Conservation (phyloP, 176 grass and related monocot genomes). For the Oropetium thomaeum region DNA sequence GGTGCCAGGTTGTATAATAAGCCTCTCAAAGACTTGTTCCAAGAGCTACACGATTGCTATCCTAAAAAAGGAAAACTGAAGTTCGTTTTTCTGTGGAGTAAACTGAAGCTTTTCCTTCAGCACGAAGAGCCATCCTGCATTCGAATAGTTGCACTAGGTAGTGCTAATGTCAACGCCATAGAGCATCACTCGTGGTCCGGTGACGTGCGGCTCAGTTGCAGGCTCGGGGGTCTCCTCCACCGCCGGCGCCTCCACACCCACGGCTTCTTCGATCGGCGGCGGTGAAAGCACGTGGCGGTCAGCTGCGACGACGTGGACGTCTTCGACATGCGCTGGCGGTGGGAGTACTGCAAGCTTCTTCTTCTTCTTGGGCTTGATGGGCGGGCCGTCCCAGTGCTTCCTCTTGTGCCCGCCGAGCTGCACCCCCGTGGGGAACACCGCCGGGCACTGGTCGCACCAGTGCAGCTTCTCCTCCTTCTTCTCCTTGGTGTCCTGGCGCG, state of each 20-base stretch:
- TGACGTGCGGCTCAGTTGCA: neutral
- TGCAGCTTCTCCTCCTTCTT: neutral
- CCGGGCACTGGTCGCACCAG: neutral
- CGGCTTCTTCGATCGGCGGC: too few species aligned
- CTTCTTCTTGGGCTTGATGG: constrained; percentile 10
- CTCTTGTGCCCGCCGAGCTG: constrained; percentile 54
- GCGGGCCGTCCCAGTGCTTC: constrained; percentile 32
- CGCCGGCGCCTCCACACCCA: neutral
- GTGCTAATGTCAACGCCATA: constrained; percentile 35
- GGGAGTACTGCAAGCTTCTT: neutral
- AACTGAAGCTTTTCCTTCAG: too few species aligned
- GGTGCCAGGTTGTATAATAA: too few species aligned
- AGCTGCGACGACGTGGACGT: too few species aligned
- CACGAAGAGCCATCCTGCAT: too few species aligned
- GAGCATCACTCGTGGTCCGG: neutral
- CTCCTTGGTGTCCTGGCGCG: neutral
- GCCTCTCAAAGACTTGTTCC: too few species aligned
- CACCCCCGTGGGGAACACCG: neutral
- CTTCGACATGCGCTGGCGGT: neutral
- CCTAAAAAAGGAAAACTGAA: too few species aligned
- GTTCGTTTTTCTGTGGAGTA: too few species aligned
- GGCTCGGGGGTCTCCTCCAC: neutral
- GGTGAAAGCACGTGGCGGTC: neutral
- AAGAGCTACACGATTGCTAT: too few species aligned
- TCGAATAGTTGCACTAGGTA: too few species aligned